Evolutionary conservation across 129 eudicot genomes (phyloP).

Genomic region (Deinandra increscens): DNA sequence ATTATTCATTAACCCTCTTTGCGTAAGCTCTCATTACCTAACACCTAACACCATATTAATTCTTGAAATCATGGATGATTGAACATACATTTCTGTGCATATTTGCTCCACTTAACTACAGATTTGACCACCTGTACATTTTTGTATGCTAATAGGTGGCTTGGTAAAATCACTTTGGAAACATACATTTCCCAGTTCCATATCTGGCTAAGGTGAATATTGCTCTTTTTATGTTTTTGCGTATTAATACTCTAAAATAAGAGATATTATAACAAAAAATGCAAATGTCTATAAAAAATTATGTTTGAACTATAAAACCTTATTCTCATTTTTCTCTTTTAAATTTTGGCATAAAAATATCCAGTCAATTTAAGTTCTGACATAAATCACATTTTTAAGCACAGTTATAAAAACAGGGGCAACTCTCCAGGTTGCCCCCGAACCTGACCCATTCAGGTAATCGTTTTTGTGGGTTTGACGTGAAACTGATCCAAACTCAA

Average conservation of each 20-base stretch:
- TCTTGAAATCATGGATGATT: slow-evolving; percentile 3
- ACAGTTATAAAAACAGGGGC: neutral
- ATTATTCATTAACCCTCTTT: slow-evolving; percentile 42
- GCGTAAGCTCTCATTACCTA: slow-evolving; percentile 40
- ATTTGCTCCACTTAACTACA: neutral
- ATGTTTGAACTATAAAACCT: neutral
- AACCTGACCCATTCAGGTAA: no score
- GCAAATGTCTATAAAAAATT: no score
- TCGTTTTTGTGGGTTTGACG: no score
- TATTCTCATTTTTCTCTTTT: neutral
- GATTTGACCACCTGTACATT: slow-evolving; percentile 3
- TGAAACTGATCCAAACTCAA: no score
- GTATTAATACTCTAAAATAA: no score
- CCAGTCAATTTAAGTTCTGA: neutral
- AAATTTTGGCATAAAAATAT: neutral
- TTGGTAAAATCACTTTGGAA: slow-evolving; percentile 60
- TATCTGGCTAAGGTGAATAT: slow-evolving; percentile 56
- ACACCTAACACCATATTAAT: slow-evolving; percentile 5
- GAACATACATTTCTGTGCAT: slow-evolving; percentile 9
- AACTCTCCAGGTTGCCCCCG: no score
- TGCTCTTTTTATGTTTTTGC: no score
- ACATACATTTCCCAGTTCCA: slow-evolving; percentile 63
- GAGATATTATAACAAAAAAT: no score
- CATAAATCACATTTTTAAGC: neutral
- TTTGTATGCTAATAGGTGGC: slow-evolving; percentile 48